Evolutionary conservation across 164 flowering plant species (phyloP).

Genomic region (Piper betle): DNA sequence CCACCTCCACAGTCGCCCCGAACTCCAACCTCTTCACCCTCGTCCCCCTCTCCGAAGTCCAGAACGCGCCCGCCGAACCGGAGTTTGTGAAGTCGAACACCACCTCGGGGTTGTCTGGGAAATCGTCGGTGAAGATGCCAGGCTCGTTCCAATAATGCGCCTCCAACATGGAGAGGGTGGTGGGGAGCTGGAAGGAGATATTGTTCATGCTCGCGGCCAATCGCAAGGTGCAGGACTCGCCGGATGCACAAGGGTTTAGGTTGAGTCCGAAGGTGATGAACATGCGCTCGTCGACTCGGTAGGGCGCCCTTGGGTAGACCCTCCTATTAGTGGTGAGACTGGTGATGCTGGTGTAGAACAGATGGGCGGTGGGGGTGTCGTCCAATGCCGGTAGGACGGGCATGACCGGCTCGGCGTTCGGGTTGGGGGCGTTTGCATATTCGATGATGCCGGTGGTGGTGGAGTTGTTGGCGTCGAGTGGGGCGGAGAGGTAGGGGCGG

Average conservation of each 20-base stretch:
- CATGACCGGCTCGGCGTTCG: slow-evolving; percentile 25
- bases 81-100: slow-evolving; percentile 45
- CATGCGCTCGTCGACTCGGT: slow-evolving; percentile 39
- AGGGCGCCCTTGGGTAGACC: slow-evolving; percentile 38
- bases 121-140: slow-evolving; percentile 49
- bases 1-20: slow-evolving; percentile 51
- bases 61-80: slow-evolving; percentile 5
- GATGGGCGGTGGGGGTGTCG: slow-evolving; percentile 55
- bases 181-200: slow-evolving; percentile 33
- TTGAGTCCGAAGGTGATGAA: slow-evolving; percentile 48
- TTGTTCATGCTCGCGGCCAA: slow-evolving; percentile 64
- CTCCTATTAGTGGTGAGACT: slow-evolving; percentile 11
- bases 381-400: slow-evolving; percentile 38
- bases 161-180: slow-evolving; percentile 32
- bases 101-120: slow-evolving; percentile 41
- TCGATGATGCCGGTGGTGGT: slow-evolving; percentile 31
- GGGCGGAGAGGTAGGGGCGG: slow-evolving; percentile 20
- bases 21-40: slow-evolving; percentile 37
- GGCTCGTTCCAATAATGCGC: slow-evolving; percentile 23
- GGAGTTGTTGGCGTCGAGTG: slow-evolving; percentile 28
- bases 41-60: slow-evolving; percentile 26
- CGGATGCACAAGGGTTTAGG: slow-evolving; percentile 18
- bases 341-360: slow-evolving; percentile 34
- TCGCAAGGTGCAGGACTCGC: slow-evolving; percentile 12
- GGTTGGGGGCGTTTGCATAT: slow-evolving; percentile 13